Base-by-base conservation (phyloP, 2,329 filamentous ascomycete genomes). In the Fusarium proliferatum region DNA sequence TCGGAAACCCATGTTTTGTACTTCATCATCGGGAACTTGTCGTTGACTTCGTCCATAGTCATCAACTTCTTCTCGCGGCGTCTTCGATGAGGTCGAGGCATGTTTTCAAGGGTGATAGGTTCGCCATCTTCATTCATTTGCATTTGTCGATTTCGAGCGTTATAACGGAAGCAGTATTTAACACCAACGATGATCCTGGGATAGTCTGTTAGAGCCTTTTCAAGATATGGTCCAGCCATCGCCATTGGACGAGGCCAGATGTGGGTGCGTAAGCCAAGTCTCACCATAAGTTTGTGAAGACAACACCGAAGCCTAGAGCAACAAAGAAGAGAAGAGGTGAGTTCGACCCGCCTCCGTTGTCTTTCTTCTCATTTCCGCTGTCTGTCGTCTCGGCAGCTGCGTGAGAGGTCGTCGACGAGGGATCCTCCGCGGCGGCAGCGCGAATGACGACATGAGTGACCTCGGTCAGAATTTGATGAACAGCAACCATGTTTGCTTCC, bases 81-180 rank as follows among this genome's bases (percentile, higher is more conserved):
- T 79, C 96, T 90, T 64, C 96, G 90, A 81, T 96, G 95, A 57
- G 94, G 92, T 68, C 94, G 84, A 65, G 94, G 94, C 89, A 98
- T 95, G 64, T 92, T 89, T 66, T 95, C 90, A 73, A 99, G 86
- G 71, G 95, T 95, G 79, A 99, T 97, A 21, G 93, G 94, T 72
- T 98, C 95, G 80, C 93, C 93, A 75, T 95, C 93, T 77, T 95
- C 93, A 74, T 86, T 93, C 85, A 84, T 89, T 85, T 94, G 91
- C 79, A 94, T 85, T 69, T 92, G 91, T 58, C 96, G 92, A 80
- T 97, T 97, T 67, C 96, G 92, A 76, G 96, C 95, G 83, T 98
- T 98, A 83, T 99, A 98, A 77, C 96, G 90, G 84, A 99, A 99
- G 85, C 96, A 99, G 83, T 99, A 99, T 85, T 99, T 99, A 70